Evolutionary conservation across 345 rosid genomes (phyloP), one percentile per base, ranked within the genome.

Genomic region (Cochlearia excelsa): DNA sequence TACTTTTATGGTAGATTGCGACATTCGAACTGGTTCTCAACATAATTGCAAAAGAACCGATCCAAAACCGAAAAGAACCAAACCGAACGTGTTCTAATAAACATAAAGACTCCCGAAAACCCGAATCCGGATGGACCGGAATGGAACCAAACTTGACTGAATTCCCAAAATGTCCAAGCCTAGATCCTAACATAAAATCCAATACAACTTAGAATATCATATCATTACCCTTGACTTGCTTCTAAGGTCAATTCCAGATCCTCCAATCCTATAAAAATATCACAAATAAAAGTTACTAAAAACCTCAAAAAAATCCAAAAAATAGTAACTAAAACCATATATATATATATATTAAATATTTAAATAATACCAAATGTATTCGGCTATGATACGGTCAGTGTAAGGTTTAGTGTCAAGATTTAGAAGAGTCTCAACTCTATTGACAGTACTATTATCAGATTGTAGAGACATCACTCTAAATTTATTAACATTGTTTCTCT

Each of bases 311-410:
- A 8, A 7, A 2, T 9, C n/a, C 2, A 39, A 39, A 7, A 39
- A 39, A 16, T 16, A 39, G 7, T 27, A 40, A 47, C 26, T 54
- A 61, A 40, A 16, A 37, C 34, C 5, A 30, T 46, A 40, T 56
- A 46, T 23, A 30, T 46, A 40, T 56, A 46, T 16, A 16, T 16
- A 16, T 16, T 16, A 16, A 16, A 16, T 16, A 16, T 16, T 16
- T 16, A 16, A 16, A 16, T 16, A 16, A 49, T 86, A 92, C 99
- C 99, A 93, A 62, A 93, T 93, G 78, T 93, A 93, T 59, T 93
- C 99, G 8, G 97, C 97, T 53, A 93, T 87, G 79, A 93, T 83
- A 66, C 69, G 80, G 66, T 93, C 87, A 42, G 97, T 79, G 77
- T 73, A 83, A 31, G 94, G 94, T n/a, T 84, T 85, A 46, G 83